Evolutionary conservation across 306 rosid species (phyloP).

Genomic region (Dalbergia cochinchinensis): DNA sequence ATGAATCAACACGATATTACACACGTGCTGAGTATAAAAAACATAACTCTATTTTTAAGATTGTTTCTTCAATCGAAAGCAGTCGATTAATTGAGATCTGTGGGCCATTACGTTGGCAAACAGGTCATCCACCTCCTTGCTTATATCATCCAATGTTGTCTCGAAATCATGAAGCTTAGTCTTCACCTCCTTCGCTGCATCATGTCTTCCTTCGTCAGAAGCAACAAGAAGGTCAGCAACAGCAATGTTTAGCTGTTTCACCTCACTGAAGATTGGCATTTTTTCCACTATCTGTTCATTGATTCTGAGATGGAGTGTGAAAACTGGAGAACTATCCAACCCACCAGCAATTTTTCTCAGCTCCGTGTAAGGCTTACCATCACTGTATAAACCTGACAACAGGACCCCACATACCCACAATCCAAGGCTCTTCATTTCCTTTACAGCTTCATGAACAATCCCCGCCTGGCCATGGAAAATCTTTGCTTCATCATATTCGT

Average conservation of each 20-base stretch:
- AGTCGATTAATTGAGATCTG: slow-evolving; percentile 67
- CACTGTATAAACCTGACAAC: slow-evolving; percentile 59
- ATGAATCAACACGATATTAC: too few relatives aligned
- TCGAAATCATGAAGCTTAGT: slow-evolving; percentile 55
- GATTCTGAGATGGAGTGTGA: slow-evolving; percentile 50
- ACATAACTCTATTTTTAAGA: not conserved
- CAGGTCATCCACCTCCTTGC: slow-evolving; percentile 64
- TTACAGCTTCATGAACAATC: slow-evolving; percentile 57
- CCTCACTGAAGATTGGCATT: slow-evolving; percentile 50
- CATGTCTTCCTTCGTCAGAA: slow-evolving; percentile 44
- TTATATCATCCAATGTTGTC: slow-evolving; percentile 57
- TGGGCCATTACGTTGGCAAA: slow-evolving; percentile 65
- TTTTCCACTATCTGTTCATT: slow-evolving; percentile 42
- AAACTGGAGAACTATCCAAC: slow-evolving; percentile 49
- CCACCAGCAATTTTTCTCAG: slow-evolving; percentile 52
- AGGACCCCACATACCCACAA: slow-evolving; percentile 74
- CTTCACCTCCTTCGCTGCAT: slow-evolving; percentile 52
- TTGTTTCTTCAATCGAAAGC: slow-evolving; percentile 45
- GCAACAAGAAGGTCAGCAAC: slow-evolving; percentile 56
- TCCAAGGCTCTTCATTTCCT: slow-evolving; percentile 62
- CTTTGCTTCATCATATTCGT: slow-evolving; percentile 35
- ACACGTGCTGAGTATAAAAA: too few relatives aligned
- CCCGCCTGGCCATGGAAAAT: slow-evolving; percentile 48
- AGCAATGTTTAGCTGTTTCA: slow-evolving; percentile 59
- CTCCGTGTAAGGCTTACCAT: slow-evolving; percentile 56